Conservation (phyloP, 352 stramenopile species). For the Blastocystis hominis region DNA sequence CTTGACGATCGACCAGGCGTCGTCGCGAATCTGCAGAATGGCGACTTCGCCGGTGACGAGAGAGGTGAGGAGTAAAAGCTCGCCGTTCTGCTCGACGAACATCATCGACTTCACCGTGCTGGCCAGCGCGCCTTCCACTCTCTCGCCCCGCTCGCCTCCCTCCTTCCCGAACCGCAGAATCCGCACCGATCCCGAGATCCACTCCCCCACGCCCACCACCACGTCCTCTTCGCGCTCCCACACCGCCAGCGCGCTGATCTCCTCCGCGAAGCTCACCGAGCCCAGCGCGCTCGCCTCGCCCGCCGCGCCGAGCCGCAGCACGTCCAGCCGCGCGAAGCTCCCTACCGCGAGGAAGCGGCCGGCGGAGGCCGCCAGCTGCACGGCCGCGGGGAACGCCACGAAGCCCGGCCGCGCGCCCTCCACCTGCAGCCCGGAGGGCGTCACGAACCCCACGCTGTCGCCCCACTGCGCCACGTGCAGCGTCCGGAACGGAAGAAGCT, state of each 20-base stretch:
- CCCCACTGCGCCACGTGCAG: not conserved
- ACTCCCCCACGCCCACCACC: not conserved
- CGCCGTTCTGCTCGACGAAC: not conserved
- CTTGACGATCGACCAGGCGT: not conserved
- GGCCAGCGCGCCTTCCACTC: not conserved
- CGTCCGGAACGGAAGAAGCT: not conserved
- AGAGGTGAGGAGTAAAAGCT: not conserved
- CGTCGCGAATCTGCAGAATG: not conserved
- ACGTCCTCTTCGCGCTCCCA: not conserved
- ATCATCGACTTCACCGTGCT: not conserved
- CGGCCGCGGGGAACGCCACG: not conserved
- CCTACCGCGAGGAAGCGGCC: not conserved
- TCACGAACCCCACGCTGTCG: not conserved
- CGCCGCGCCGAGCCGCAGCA: not conserved
- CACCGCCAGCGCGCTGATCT: not conserved
- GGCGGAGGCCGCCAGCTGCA: not conserved
- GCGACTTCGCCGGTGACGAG: not conserved
- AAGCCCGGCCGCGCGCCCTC: not conserved
- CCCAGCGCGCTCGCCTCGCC: not conserved
- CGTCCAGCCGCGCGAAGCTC: not conserved
- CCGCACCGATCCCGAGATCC: not conserved
- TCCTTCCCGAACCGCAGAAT: not conserved
- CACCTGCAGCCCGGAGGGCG: not conserved
- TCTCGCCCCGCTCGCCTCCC: not conserved
- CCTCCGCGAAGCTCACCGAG: not conserved